Evolutionary conservation across 371 early-diverging fungal genomes (phyloP).

Genomic region (Mortierella sp.): DNA sequence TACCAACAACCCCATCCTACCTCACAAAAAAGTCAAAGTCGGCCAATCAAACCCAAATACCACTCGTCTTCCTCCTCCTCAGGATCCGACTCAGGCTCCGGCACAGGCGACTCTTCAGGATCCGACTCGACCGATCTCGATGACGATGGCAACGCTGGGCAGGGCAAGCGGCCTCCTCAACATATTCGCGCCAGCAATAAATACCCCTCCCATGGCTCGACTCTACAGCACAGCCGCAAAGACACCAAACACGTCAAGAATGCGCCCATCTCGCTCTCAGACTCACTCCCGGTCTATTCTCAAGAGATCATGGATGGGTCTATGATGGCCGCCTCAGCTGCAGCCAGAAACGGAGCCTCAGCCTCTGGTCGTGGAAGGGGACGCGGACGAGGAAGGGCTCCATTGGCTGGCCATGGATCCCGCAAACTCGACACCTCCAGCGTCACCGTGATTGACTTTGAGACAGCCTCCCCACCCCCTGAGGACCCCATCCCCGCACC

Average conservation of each 20-base stretch:
- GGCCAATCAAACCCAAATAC: not conserved
- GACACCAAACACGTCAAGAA: constrained; percentile 7
- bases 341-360: constrained; percentile 9
- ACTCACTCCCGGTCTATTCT: constrained; percentile 47
- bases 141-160: constrained; percentile 18
- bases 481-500: constrained; percentile 2
- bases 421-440: constrained; percentile 27
- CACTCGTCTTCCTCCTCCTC: constrained; percentile 15
- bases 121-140: constrained; percentile 4
- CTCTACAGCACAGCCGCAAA: not conserved
- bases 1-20: not conserved
- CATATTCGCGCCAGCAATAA: constrained; percentile 5
- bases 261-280: constrained; percentile 50
- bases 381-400: constrained; percentile 32
- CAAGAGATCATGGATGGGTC: constrained; percentile 43
- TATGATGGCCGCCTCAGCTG: constrained; percentile 24
- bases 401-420: constrained; percentile 34
- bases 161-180: constrained; percentile 11
- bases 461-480: constrained; percentile 11
- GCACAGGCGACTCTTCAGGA: constrained; percentile 17
- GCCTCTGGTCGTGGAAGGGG: constrained; percentile 37
- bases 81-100: constrained; percentile 24
- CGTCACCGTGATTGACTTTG: constrained; percentile 44
- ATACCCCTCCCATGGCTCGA: constrained; percentile 1
- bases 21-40: not conserved